A percentile compares a stretch with the other conserved stretches of the same genome.
Evolutionary conservation across 768 basidiomycete species (phyloP).

Genomic region (Mycena alexandri): DNA sequence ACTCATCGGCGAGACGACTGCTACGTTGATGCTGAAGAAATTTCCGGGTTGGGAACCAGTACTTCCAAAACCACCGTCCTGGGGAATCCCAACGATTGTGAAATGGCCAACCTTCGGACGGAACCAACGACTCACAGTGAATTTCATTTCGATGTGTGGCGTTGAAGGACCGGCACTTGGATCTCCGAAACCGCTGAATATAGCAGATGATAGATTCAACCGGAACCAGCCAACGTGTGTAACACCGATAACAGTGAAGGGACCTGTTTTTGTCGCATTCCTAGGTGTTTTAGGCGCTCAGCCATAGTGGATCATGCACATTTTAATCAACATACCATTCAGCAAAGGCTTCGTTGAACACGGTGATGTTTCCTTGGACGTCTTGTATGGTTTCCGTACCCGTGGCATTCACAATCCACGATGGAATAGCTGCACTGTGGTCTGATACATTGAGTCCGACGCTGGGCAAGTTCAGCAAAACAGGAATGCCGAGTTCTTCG

Average conservation of each 20-base stretch:
- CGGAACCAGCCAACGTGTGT: constrained; percentile 46
- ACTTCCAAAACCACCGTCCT: neutral
- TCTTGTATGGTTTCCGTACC: constrained; percentile 14
- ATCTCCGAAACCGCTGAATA: constrained; percentile 42
- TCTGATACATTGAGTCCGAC: constrained; percentile 33
- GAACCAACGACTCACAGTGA: constrained; percentile 40
- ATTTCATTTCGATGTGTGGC: constrained; percentile 50
- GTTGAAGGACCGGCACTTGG: constrained; percentile 48
- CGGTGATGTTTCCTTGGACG: constrained; percentile 1
- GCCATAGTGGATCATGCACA: too few species aligned
- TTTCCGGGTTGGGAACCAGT: neutral
- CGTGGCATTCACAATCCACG: constrained; percentile 15
- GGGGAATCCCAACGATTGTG: neutral
- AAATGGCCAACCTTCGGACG: too few species aligned
- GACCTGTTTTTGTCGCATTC: constrained; percentile 45
- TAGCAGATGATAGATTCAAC: constrained; percentile 38
- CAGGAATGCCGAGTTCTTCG: constrained; percentile 11
- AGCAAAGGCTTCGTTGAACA: constrained; percentile 21
- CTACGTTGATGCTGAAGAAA: constrained; percentile 1
- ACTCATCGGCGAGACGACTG: constrained; percentile 23
- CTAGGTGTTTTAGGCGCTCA: neutral
- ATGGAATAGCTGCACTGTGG: constrained; percentile 8
- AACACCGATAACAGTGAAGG: constrained; percentile 41
- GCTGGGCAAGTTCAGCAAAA: constrained; percentile 28
- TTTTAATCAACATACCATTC: constrained; percentile 1